phyloP scores from a whole-genome alignment of 1,284 basidiomycete species.

The Boletus smithii region DNA sequence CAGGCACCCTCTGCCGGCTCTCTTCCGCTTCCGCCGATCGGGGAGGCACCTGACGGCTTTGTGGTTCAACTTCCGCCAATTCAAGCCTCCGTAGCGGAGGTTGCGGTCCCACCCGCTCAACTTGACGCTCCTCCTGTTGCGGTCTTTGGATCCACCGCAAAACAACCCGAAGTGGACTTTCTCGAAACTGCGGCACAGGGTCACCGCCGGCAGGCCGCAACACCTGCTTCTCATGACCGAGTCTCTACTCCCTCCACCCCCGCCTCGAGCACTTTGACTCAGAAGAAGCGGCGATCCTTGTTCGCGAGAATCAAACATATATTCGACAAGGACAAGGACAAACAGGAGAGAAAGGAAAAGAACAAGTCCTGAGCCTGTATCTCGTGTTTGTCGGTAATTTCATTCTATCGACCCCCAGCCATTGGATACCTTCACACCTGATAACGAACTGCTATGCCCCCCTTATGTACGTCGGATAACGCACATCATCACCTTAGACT shows the following conservation, averaged over 20 bases:
- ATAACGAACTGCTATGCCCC: conserved; percentile 22
- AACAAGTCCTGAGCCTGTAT: conserved; percentile 12
- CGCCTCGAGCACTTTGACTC: conserved; percentile 26
- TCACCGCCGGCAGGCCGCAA: neutral
- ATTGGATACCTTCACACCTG: conserved; percentile 4
- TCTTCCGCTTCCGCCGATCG: conserved; percentile 4
- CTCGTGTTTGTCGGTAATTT: too few relatives aligned
- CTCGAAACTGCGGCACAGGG: neutral
- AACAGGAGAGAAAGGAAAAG: conserved; percentile 20
- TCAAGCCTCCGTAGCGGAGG: too few relatives aligned
- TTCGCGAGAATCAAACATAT: conserved; percentile 45
- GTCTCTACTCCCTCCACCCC: conserved; percentile 6
- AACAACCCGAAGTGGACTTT: neutral
- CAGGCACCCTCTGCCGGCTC: conserved; percentile 2
- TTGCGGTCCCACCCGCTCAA: neutral
- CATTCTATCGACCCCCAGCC: neutral
- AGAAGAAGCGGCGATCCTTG: conserved; percentile 45
- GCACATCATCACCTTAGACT: conserved; percentile 16
- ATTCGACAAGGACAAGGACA: conserved; percentile 37
- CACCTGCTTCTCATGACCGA: neutral
- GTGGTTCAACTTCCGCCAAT: neutral
- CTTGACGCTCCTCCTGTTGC: neutral
- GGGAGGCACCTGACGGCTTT: conserved; percentile 2
- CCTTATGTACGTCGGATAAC: conserved; percentile 17
- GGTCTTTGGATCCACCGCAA: neutral